Percentiles rank a stretch among this genome's conserved stretches.
These are phyloP conservation scores for Sporisorium exsertum DNA, from an alignment of 1,284 basidiomycete species.

Conservation along the genomic window DNA sequence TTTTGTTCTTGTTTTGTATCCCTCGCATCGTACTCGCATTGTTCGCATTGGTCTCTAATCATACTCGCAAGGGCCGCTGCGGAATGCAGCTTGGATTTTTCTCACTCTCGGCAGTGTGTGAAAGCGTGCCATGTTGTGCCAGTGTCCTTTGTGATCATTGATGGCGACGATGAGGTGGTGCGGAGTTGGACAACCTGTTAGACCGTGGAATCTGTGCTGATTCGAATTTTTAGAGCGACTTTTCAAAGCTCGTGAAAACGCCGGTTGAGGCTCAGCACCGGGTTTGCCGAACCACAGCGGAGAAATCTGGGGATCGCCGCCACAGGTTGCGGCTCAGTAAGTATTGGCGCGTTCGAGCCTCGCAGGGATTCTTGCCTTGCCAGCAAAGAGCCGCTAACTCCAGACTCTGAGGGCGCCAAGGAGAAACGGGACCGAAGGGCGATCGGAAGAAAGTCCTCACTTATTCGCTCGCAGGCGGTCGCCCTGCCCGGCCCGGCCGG, in stretches of 20 bases:
- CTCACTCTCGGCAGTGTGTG: background rate
- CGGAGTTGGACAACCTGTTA: background rate
- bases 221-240: background rate
- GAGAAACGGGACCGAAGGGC: background rate
- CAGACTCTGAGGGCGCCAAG: background rate
- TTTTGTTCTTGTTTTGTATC: conserved; percentile 2
- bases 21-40: conserved; percentile 5
- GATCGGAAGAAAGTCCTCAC: background rate
- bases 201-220: background rate
- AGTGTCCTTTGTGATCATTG: background rate
- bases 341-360: too few relatives aligned
- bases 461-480: too few relatives aligned
- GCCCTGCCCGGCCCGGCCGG: background rate
- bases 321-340: background rate
- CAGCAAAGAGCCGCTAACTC: conserved; percentile 3
- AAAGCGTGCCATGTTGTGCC: background rate
- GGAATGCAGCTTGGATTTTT: conserved; percentile 6
- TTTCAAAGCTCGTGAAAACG: background rate
- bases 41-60: conserved; percentile 8
- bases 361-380: too few relatives aligned
- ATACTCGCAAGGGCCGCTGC: conserved; percentile 11
- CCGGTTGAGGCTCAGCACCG: background rate
- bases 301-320: background rate
- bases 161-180: background rate
- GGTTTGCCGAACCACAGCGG: background rate